Evolutionary conservation across 2,329 filamentous ascomycete genomes (phyloP), one percentile per base, ranked within the genome.

Genomic region (Onygena corvina): DNA sequence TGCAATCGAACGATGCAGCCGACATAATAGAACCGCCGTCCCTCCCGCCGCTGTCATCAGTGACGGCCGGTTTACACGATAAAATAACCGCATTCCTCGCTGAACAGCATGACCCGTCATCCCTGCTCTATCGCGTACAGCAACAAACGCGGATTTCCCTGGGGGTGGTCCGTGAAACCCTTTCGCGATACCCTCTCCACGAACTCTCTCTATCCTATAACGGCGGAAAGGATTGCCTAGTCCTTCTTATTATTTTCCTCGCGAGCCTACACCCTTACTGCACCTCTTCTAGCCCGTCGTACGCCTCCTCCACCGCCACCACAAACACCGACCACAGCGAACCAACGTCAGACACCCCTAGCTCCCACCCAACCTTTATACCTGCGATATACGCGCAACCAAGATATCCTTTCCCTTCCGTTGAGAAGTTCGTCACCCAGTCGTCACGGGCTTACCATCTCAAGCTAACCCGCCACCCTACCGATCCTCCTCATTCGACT

Each of bases 221-320:
- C 60, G 92, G 92, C 62, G 92, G 92, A 53, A 98, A 98, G 67
- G 92, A 96, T 74, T 96, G 90, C 61, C 83, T 96, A 14, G 89
- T 96, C 48, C 80, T 96, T 14, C 75, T 96, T 4, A 77, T 95
- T 60, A 74, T 96, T 56, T 86, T 94, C 61, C 81, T 96, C 57
- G 81, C 83, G 53, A 73, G 73, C 16, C 66, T 81, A 1, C 62
- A 71, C 54, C 47, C 51, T 4, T 42, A 51, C 34, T 42, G 21
- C n/a, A n/a, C 36, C 2, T 42, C 36, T 5, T 14, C 36, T 49
- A 50, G 14, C 35, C 48, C 48, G 29, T 33, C 21, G 4, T 35
- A 45, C 21, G 30, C 50, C 11, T 31, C 27, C 18, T 46, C 42
- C n/a, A 16, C 4, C 16, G 45, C 9, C 34, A 47, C n/a, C 33